Evolutionary conservation across 1,284 basidiomycete species (phyloP).

Genomic region (Ustilago nuda): DNA sequence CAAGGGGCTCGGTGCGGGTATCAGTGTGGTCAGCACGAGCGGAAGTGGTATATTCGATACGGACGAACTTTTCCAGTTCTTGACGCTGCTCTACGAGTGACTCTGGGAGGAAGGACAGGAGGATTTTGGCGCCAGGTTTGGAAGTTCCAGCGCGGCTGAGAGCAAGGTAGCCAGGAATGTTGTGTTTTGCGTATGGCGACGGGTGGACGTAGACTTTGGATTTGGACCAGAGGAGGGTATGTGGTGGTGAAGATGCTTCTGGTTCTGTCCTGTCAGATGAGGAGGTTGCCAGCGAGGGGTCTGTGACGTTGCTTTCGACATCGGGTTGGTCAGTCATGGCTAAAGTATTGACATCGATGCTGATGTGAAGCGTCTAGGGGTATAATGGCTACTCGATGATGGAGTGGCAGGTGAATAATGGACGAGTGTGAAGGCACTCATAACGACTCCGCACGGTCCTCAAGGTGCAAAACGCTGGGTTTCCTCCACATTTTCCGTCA

Average conservation of each 20-base stretch:
- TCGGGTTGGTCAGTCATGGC: constrained; percentile 12
- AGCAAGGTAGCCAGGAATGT: constrained; percentile 83
- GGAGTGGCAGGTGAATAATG: not conserved
- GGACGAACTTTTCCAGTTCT: constrained; percentile 83
- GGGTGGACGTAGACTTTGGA: constrained; percentile 75
- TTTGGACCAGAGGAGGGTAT: constrained; percentile 52
- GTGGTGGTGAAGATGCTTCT: constrained; percentile 6
- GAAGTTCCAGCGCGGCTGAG: constrained; percentile 35
- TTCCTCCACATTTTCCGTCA: constrained; percentile 14
- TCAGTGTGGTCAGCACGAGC: constrained; percentile 29
- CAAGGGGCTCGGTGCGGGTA: constrained; percentile 73
- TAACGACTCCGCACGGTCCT: constrained; percentile 6
- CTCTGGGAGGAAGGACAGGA: constrained; percentile 74
- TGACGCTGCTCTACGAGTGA: constrained; percentile 74
- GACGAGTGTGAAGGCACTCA: not conserved
- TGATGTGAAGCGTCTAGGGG: not conserved
- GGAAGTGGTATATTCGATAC: constrained; percentile 79
- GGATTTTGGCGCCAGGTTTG: constrained; percentile 32
- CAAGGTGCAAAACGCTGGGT: not conserved
- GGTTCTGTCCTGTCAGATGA: not conserved
- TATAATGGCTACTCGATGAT: not conserved
- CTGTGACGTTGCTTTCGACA: not conserved
- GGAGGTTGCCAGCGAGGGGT: not conserved
- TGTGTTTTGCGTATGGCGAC: constrained; percentile 88
- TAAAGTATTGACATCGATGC: not conserved